phyloP scores from a whole-genome alignment of 495 filamentous ascomycete species.

The Lasiosphaeria hispida region DNA sequence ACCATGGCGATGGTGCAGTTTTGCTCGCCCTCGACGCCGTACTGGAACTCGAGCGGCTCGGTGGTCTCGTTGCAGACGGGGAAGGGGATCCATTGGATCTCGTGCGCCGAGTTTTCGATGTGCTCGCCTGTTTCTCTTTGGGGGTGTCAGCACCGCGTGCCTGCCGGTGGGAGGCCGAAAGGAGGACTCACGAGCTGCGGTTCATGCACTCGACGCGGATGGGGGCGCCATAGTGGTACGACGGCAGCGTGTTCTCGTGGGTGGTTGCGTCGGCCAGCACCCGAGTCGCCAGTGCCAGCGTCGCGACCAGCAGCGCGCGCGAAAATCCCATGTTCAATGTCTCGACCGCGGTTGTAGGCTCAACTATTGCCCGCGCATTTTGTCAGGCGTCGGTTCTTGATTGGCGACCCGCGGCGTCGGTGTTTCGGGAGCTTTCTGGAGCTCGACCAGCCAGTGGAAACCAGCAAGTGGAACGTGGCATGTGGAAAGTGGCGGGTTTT shows the following conservation, averaged over 20 bases:
- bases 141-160: not conserved
- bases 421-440: too few species aligned
- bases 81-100: constrained; percentile 93
- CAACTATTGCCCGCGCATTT: too few species aligned
- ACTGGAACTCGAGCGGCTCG: constrained; percentile 75
- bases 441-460: too few species aligned
- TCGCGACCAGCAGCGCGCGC: not conserved
- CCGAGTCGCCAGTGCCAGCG: constrained; percentile 6
- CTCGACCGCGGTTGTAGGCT: too few species aligned
- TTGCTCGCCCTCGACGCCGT: constrained; percentile 78
- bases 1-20: constrained; percentile 90
- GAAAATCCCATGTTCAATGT: too few species aligned
- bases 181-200: constrained; percentile 48
- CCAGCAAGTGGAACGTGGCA: too few species aligned
- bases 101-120: constrained; percentile 73
- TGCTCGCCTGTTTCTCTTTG: constrained; percentile 65
- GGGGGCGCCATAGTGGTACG: constrained; percentile 49
- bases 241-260: constrained; percentile 36
- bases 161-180: constrained; percentile 1
- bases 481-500: too few species aligned
- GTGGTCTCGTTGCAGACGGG: constrained; percentile 87
- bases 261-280: not conserved
- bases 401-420: too few species aligned
- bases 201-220: constrained; percentile 56
- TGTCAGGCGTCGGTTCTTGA: too few species aligned